Evolutionary conservation across 495 filamentous ascomycete species (phyloP), one percentile per base, ranked within the genome.

Genomic region (Hyaloscypha bicolor): DNA sequence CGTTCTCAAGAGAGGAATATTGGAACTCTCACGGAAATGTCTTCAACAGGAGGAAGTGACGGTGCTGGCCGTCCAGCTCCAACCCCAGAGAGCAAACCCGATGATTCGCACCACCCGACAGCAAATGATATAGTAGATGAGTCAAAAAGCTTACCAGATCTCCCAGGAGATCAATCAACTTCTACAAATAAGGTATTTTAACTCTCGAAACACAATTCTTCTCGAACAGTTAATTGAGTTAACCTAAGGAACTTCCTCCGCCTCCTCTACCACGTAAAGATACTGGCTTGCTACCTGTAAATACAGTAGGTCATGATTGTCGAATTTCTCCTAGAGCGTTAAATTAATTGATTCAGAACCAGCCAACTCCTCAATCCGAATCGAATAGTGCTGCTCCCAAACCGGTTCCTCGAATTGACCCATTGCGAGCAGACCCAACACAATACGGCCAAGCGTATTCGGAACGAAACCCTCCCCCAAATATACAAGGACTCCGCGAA

Each of bases 361-460:
- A 48, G 16, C 14, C 29, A 53, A 25, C 32, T 12, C 3, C 33
- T 42, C 58, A 22, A 21, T 21, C 14, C 42, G 8, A 39, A 12
- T 29, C 58, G 3, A 19, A 35, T 42, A 25, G 25, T 25, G 14
- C 19, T 31, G 14, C 32, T 5, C n/a, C 11, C n/a, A 29, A 42
- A 22, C 58, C 58, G 22, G 58, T 61, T 48, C 42, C 42, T 48
- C 42, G 16, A 4, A 48, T 12, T 6, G 42, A 48, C 9, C 2
- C 42, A 21, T 14, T 61, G 32, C 33, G 35, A 61, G 45, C 52
- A 14, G 63, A 55, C 25, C 63, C 63, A 14, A 65, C 63, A 30
- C 11, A 65, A 58, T 65, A 57, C 21, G 63, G 63, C 16, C 63
- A 65, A 57, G 63, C 63, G 2, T 65, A 65, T 19, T 65, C 63